Evolutionary conservation across 2,329 filamentous ascomycete species (phyloP).

Genomic region (Tolypocladium album): DNA sequence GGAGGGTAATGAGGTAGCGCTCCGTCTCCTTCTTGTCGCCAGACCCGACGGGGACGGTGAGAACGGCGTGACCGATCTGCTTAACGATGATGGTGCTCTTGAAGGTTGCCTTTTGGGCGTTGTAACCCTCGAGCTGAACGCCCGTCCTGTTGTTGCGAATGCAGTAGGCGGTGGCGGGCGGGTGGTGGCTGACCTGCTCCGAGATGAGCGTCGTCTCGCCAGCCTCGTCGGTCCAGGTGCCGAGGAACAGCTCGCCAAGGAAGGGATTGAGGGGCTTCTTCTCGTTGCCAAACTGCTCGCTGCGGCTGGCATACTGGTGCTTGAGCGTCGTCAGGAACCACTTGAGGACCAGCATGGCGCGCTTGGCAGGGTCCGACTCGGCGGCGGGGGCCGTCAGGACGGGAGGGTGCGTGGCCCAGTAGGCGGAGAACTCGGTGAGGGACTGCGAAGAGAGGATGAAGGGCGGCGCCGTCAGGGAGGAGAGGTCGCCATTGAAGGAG

Average conservation of each 20-base stretch:
- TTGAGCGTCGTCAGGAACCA: slow-evolving; percentile 94
- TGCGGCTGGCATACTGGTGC: slow-evolving; percentile 66
- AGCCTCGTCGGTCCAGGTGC: slow-evolving; percentile 73
- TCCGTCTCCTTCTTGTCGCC: slow-evolving; percentile 35
- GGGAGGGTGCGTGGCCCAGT: slow-evolving; percentile 70
- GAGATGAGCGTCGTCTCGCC: slow-evolving; percentile 81
- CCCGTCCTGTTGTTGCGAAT: slow-evolving; percentile 82
- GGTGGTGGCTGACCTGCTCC: slow-evolving; percentile 93
- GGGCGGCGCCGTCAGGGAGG: slow-evolving; percentile 69
- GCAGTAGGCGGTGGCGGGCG: slow-evolving; percentile 86
- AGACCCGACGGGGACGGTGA: slow-evolving; percentile 51
- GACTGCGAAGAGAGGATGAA: slow-evolving; percentile 74
- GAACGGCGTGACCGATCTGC: slow-evolving; percentile 81
- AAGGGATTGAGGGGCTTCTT: slow-evolving; percentile 98
- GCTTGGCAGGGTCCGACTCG: slow-evolving; percentile 70
- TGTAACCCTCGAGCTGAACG: slow-evolving; percentile 75
- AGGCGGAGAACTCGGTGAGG: slow-evolving; percentile 69
- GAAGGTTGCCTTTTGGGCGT: slow-evolving; percentile 93
- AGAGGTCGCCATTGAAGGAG: slow-evolving; percentile 73
- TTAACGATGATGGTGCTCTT: slow-evolving; percentile 89
- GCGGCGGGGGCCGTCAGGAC: slow-evolving; percentile 74
- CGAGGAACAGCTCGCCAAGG: slow-evolving; percentile 86
- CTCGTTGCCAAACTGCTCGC: slow-evolving; percentile 76
- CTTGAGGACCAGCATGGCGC: slow-evolving; percentile 79
- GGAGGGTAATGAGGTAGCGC: slow-evolving; percentile 83